phyloP scores from a whole-genome alignment of 495 filamentous ascomycete genomes.

The Talaromyces nanjingensis region DNA sequence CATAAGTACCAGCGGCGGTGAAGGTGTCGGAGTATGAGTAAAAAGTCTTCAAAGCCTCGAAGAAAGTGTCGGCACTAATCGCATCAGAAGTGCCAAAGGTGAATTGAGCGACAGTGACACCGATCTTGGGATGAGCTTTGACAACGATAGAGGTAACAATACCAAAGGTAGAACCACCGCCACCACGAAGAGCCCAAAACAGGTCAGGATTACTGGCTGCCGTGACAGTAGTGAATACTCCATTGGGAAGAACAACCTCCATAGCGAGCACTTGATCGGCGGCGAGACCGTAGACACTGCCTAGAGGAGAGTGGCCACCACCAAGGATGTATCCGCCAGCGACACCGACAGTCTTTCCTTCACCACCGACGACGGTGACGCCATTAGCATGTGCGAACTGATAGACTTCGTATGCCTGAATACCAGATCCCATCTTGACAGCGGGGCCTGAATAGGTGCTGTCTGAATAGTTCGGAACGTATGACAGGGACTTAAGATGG shows the following conservation, averaged over 20 bases:
- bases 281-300: slow-evolving; percentile 20
- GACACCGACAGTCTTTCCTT: slow-evolving; percentile 36
- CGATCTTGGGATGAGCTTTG: slow-evolving; percentile 34
- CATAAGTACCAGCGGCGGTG: slow-evolving; percentile 46
- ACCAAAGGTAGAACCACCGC: slow-evolving; percentile 39
- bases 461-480: slow-evolving; percentile 26
- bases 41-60: slow-evolving; percentile 41
- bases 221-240: slow-evolving; percentile 44
- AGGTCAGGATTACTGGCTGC: slow-evolving; percentile 46
- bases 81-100: slow-evolving; percentile 32
- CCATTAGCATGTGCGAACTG: slow-evolving; percentile 34
- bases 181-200: slow-evolving; percentile 51
- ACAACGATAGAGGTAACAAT: slow-evolving; percentile 44
- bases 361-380: slow-evolving; percentile 48
- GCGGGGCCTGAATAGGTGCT: slow-evolving; percentile 38
- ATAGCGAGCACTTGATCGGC: slow-evolving; percentile 38
- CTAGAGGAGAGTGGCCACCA: slow-evolving; percentile 29
- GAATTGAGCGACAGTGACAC: slow-evolving; percentile 33
- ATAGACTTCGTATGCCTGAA: slow-evolving; percentile 47
- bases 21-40: slow-evolving; percentile 38
- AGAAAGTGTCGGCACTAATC: slow-evolving; percentile 33
- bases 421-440: slow-evolving; percentile 52
- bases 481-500: slow-evolving; percentile 41
- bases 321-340: slow-evolving; percentile 38
- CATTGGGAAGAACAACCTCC: slow-evolving; percentile 50